Conservation (phyloP, 176 grass and related monocot species). For the Phoenix roebelenii region DNA sequence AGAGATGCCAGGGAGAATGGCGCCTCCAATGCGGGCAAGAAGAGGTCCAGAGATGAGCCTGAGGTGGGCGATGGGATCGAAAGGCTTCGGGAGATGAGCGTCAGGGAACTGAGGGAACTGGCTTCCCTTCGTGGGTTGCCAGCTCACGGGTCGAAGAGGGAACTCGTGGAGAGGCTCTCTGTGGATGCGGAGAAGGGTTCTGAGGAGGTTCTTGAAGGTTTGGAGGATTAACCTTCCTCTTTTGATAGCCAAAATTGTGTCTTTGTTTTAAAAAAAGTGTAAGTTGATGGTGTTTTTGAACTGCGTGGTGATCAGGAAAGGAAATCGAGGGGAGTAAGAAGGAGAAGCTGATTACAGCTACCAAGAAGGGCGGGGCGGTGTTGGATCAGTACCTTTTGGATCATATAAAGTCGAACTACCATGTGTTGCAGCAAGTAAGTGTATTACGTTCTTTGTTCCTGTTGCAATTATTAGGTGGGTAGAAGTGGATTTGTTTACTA, state of each 20-base stretch:
- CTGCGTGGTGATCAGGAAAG: slow-evolving; percentile 10
- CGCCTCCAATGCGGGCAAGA: slow-evolving; percentile 13
- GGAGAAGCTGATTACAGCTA: slow-evolving; percentile 71
- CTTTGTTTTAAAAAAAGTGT: no score
- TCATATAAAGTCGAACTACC: slow-evolving; percentile 64
- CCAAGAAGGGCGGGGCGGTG: slow-evolving; percentile 74
- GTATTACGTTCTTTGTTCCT: slow-evolving; percentile 1
- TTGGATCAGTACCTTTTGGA: slow-evolving; percentile 63
- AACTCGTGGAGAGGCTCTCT: slow-evolving; percentile 43
- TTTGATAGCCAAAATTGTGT: slow-evolving; percentile 2
- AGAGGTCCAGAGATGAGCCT: slow-evolving; percentile 22
- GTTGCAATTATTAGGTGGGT: no score
- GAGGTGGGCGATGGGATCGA: slow-evolving; percentile 19
- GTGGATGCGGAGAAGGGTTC: slow-evolving; percentile 3
- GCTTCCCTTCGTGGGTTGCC: slow-evolving; percentile 38
- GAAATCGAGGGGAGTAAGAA: slow-evolving; percentile 39
- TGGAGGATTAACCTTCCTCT: neutral
- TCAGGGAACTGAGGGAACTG: slow-evolving; percentile 46
- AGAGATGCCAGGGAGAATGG: neutral
- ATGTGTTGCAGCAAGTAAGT: slow-evolving; percentile 78
- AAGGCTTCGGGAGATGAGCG: slow-evolving; percentile 48
- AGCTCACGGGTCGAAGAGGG: slow-evolving; percentile 47
- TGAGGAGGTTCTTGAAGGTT: slow-evolving; percentile 18
- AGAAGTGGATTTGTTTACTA: no score
- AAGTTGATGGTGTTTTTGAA: neutral